phyloP scores from a whole-genome alignment of 148 eudicot species.

The Chenopodium berlandieri region DNA sequence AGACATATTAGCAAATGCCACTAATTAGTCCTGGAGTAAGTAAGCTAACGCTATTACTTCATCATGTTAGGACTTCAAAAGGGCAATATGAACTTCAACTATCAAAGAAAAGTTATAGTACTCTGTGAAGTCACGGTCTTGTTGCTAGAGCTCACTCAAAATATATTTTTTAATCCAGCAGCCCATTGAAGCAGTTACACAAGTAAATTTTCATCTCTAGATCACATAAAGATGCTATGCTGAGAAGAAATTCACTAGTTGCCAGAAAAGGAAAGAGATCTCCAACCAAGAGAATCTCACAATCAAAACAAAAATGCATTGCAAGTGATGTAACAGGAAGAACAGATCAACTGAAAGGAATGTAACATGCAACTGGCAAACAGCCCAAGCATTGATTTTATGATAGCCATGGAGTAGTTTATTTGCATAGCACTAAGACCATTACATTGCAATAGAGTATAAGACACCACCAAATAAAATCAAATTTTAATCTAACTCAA shows the following conservation, averaged over 20 bases:
- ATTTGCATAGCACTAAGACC: neutral
- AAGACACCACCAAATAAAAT: neutral
- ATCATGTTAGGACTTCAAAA: neutral
- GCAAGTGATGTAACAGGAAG: neutral
- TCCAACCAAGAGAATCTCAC: neutral
- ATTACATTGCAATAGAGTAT: neutral
- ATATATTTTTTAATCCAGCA: neutral
- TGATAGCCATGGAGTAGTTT: neutral
- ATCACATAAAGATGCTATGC: neutral
- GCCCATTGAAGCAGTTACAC: neutral
- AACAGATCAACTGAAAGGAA: neutral
- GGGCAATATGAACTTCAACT: neutral
- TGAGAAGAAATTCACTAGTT: neutral
- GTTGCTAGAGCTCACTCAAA: neutral
- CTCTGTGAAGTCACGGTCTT: neutral
- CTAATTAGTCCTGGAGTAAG: neutral
- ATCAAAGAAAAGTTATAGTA: neutral
- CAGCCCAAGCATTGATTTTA: neutral
- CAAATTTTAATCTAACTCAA: neutral
- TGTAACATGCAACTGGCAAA: neutral
- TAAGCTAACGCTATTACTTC: neutral
- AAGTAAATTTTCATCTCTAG: neutral
- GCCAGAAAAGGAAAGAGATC: neutral
- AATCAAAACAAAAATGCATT: no score
- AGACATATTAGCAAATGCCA: no score